These are phyloP conservation scores for Globisporangium spiculum DNA, from an alignment of 352 stramenopile genomes.

Conservation along the genomic window DNA sequence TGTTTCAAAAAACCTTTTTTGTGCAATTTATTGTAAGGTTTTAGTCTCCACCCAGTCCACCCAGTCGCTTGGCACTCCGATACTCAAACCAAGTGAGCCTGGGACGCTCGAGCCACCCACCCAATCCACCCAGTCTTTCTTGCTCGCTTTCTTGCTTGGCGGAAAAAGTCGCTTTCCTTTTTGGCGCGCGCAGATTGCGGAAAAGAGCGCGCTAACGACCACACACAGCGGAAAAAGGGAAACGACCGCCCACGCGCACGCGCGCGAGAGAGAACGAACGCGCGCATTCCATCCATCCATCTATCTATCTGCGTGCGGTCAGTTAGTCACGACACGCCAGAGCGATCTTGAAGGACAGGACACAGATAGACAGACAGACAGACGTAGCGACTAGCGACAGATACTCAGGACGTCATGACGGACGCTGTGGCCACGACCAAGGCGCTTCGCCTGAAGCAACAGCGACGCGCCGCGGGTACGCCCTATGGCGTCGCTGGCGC, in stretches of 20 bases:
- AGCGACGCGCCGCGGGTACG: conserved; percentile 36
- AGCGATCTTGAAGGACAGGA: background rate
- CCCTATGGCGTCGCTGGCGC: conserved; percentile 29
- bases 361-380: background rate
- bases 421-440: conserved; percentile 7
- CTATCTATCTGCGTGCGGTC: background rate
- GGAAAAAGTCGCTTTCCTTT: conserved; percentile 3
- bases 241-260: background rate
- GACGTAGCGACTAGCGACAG: conserved; percentile 1
- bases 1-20: background rate
- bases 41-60: background rate
- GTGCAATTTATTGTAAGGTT: background rate
- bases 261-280: background rate
- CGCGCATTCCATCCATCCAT: conserved; percentile 11
- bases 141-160: background rate
- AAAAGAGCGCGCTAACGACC: conserved; percentile 10
- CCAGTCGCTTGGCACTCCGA: background rate
- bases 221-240: conserved; percentile 2
- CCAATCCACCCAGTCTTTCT: background rate
- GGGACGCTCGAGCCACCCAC: background rate
- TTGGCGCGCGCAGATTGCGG: conserved; percentile 7
- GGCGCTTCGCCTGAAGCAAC: conserved; percentile 20
- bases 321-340: background rate
- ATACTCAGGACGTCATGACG: conserved; percentile 7
- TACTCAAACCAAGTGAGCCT: background rate